phyloP scores from a whole-genome alignment of 1,139 yeast species.

The Martiniozyma asiatica region DNA sequence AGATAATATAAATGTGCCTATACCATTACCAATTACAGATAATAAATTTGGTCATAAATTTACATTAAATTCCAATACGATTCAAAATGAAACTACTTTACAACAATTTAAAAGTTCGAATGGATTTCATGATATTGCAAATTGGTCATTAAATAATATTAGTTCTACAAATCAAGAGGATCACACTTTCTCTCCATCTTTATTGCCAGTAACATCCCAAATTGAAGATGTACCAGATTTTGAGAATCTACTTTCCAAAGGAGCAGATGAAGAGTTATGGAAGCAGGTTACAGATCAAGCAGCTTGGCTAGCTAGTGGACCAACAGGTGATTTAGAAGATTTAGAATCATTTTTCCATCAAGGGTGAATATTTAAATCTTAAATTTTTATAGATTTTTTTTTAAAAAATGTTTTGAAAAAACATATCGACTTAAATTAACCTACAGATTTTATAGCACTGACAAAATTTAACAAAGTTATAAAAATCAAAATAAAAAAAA shows the following conservation, averaged over 20 bases:
- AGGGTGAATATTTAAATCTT: not conserved
- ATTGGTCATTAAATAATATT: too few relatives aligned
- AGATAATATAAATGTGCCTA: slow-evolving; percentile 33
- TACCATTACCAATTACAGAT: slow-evolving; percentile 11
- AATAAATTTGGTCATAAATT: slow-evolving; percentile 9
- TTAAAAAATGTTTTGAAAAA: too few relatives aligned
- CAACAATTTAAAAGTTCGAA: too few relatives aligned
- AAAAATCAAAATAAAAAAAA: slow-evolving; percentile 1
- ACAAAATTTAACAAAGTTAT: slow-evolving; percentile 1
- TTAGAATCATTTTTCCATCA: slow-evolving; percentile 8
- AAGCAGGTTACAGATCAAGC: slow-evolving; percentile 65
- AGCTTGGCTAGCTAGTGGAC: slow-evolving; percentile 41
- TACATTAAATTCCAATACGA: too few relatives aligned
- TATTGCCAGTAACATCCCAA: too few relatives aligned
- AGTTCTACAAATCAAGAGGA: too few relatives aligned
- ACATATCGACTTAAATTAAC: too few relatives aligned
- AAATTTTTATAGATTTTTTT: not conserved
- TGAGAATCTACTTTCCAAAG: slow-evolving; percentile 17
- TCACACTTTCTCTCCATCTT: too few relatives aligned
- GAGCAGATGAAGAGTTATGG: slow-evolving; percentile 56
- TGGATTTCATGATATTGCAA: too few relatives aligned
- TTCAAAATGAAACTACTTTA: too few relatives aligned
- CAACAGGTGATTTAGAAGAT: slow-evolving; percentile 22
- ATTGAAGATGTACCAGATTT: too few relatives aligned
- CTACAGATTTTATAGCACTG: not conserved